Percentiles rank a stretch among this genome's conserved stretches.
Evolutionary conservation across 1,139 yeast species (phyloP).

Genomic region (Diutina neorugosa): DNA sequence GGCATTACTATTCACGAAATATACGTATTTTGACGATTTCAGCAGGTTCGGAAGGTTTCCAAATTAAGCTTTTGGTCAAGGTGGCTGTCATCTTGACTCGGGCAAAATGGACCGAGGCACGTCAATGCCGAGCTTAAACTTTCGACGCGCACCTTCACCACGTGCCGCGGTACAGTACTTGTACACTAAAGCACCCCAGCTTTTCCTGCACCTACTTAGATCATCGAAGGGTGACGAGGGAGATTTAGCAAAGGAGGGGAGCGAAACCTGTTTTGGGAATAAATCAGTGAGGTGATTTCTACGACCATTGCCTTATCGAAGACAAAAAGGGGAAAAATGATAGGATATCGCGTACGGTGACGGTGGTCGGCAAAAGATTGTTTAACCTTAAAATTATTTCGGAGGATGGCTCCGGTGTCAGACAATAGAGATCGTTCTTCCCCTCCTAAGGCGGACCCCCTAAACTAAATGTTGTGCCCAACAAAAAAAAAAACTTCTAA

Average conservation of each 20-base stretch:
- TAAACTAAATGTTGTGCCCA: neutral
- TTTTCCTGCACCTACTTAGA: neutral
- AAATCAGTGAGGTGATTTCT: too few species aligned
- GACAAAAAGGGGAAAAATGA: too few species aligned
- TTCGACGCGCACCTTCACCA: neutral
- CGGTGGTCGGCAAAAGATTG: too few species aligned
- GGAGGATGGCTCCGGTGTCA: neutral
- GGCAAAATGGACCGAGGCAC: neutral
- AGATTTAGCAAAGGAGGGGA: too few species aligned
- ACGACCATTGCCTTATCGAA: too few species aligned
- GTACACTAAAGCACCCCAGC: neutral
- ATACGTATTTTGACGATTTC: too few species aligned
- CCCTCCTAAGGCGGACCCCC: neutral
- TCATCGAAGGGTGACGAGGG: neutral
- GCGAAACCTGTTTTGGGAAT: too few species aligned
- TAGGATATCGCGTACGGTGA: too few species aligned
- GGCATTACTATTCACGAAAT: too few species aligned
- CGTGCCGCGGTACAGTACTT: neutral
- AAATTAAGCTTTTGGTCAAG: too few species aligned
- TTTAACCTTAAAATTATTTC: neutral
- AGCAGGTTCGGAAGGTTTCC: too few species aligned
- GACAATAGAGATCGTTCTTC: neutral
- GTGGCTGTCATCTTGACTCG: too few species aligned
- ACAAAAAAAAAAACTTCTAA: neutral
- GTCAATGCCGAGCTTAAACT: neutral